Conservation (phyloP, 352 stramenopile species). For the Phytophthora pini region DNA sequence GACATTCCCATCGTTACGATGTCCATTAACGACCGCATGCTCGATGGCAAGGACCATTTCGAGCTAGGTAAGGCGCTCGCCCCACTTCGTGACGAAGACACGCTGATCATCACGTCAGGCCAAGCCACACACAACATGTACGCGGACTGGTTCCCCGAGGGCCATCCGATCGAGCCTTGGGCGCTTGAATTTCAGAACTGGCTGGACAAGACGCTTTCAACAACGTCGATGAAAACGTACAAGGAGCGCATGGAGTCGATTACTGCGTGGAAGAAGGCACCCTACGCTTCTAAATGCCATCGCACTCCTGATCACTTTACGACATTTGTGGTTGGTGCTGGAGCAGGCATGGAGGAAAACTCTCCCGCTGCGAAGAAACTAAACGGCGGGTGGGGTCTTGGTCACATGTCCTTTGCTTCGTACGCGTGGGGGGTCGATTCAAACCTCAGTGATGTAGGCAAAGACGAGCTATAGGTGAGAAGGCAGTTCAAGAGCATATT, state of each 20-base stretch:
- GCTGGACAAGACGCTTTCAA: slow-evolving; percentile 44
- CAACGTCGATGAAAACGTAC: slow-evolving; percentile 26
- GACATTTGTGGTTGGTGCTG: slow-evolving; percentile 54
- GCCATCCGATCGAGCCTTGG: slow-evolving; percentile 32
- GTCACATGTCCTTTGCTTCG: slow-evolving; percentile 48
- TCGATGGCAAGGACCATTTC: slow-evolving; percentile 49
- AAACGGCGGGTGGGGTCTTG: slow-evolving; percentile 40
- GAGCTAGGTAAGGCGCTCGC: slow-evolving; percentile 61
- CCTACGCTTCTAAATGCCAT: slow-evolving; percentile 46
- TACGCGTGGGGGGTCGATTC: slow-evolving; percentile 46
- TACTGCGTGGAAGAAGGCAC: slow-evolving; percentile 45
- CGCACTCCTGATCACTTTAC: slow-evolving; percentile 58
- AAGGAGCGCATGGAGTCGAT: slow-evolving; percentile 35
- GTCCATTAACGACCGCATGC: slow-evolving; percentile 58
- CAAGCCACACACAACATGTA: slow-evolving; percentile 53
- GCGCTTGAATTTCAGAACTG: slow-evolving; percentile 44
- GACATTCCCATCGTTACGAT: slow-evolving; percentile 90
- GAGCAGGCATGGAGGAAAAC: slow-evolving; percentile 51
- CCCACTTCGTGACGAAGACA: slow-evolving; percentile 65
- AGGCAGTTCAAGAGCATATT: not conserved
- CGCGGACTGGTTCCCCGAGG: slow-evolving; percentile 27
- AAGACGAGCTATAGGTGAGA: slow-evolving; percentile 31
- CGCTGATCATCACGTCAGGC: slow-evolving; percentile 79
- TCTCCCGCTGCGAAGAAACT: slow-evolving; percentile 37
- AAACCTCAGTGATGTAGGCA: slow-evolving; percentile 30